These are phyloP conservation scores for Cicer arietinum DNA, from an alignment of 306 rosid genomes.

Conservation along the genomic window DNA sequence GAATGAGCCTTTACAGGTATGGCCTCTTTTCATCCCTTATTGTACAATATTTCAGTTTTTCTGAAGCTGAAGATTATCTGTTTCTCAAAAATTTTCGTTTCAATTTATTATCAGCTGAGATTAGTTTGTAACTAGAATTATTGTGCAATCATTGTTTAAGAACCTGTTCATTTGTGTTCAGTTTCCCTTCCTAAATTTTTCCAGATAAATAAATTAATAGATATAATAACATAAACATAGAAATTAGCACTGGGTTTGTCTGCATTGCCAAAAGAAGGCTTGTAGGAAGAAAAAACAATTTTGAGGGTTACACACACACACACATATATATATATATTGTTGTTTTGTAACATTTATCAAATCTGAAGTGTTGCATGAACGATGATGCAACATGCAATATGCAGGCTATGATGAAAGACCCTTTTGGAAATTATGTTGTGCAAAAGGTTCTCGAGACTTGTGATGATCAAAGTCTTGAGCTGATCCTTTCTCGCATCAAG, in stretches of 20 bases:
- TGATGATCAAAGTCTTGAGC: slow-evolving; percentile 80
- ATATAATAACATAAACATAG: background rate
- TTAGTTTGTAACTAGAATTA: slow-evolving; percentile 11
- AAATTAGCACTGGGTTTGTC: too few species aligned
- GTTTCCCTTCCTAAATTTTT: slow-evolving; percentile 17
- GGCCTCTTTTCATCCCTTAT: slow-evolving; percentile 27
- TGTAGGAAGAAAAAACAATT: background rate
- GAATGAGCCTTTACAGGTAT: slow-evolving; percentile 97
- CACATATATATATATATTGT: background rate
- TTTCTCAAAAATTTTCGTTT: background rate
- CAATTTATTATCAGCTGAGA: slow-evolving; percentile 18
- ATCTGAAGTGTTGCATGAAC: slow-evolving; percentile 21
- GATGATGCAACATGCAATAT: slow-evolving; percentile 40
- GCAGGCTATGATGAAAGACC: slow-evolving; percentile 99
- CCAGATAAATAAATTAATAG: background rate
- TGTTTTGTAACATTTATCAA: slow-evolving; percentile 25
- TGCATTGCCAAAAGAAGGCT: background rate
- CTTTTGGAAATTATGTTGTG: slow-evolving; percentile 94
- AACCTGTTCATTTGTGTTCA: slow-evolving; percentile 4
- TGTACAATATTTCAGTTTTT: slow-evolving; percentile 15
- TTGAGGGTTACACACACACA: background rate
- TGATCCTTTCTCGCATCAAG: slow-evolving; percentile 93
- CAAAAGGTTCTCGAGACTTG: slow-evolving; percentile 97
- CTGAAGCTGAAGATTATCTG: background rate
- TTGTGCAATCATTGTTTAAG: slow-evolving; percentile 13